Conservation (phyloP, 176 grass and related monocot genomes). For the Alloteropsis semialata region DNA sequence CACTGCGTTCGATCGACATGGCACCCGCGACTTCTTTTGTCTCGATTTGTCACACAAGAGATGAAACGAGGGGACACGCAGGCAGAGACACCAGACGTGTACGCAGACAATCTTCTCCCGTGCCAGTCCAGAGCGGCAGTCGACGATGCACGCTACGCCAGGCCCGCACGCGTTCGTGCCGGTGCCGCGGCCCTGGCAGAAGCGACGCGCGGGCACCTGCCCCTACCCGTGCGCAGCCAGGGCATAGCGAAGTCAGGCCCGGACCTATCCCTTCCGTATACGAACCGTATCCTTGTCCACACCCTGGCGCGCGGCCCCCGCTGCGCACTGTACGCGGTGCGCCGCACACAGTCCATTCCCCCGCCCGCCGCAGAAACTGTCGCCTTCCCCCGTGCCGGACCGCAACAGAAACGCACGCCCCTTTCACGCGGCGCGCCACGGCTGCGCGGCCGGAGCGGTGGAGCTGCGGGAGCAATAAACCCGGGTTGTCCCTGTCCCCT, state of each 20-base stretch:
- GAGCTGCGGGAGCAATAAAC: too few species aligned
- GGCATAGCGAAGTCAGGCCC: not conserved
- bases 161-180: too few species aligned
- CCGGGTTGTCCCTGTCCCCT: conserved; percentile 10
- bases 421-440: not conserved
- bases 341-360: not conserved
- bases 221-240: not conserved
- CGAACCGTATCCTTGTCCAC: not conserved
- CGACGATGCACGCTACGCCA: too few species aligned
- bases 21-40: not conserved
- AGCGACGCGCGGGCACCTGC: not conserved
- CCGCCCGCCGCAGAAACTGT: not conserved
- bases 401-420: not conserved
- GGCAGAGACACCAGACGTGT: not conserved
- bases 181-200: not conserved
- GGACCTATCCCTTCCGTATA: not conserved
- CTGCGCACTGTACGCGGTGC: not conserved
- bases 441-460: not conserved
- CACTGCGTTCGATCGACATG: not conserved
- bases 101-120: not conserved
- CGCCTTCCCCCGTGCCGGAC: not conserved
- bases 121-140: not conserved
- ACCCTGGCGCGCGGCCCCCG: not conserved
- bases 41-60: not conserved
- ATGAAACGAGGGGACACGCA: too few species aligned